Evolutionary conservation across 495 filamentous ascomycete species (phyloP).

Genomic region (Penicillium antarcticum): DNA sequence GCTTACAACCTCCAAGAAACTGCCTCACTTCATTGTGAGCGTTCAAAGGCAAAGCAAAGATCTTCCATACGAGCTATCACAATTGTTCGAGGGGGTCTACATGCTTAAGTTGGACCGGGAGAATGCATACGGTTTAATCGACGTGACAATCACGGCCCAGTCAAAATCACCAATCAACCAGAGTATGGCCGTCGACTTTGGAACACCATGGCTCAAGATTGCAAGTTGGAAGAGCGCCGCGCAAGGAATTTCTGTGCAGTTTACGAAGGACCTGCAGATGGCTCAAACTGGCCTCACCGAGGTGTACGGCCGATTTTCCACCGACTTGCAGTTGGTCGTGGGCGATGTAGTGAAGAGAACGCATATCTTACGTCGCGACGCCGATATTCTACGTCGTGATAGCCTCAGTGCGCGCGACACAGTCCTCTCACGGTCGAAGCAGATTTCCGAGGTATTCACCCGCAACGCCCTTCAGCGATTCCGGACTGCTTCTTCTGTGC

Average conservation of each 20-base stretch:
- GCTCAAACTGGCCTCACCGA: conserved; percentile 42
- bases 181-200: conserved; percentile 55
- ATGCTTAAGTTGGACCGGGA: conserved; percentile 53
- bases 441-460: conserved; percentile 33
- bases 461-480: conserved; percentile 36
- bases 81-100: conserved; percentile 57
- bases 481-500: conserved; percentile 25
- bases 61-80: conserved; percentile 49
- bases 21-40: conserved; percentile 48
- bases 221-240: conserved; percentile 54
- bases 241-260: conserved; percentile 35
- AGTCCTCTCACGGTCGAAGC: conserved; percentile 35
- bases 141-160: conserved; percentile 53
- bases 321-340: conserved; percentile 48
- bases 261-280: conserved; percentile 40
- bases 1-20: conserved; percentile 44
- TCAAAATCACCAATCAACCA: conserved; percentile 52
- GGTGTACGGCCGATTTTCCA: conserved; percentile 44
- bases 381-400: conserved; percentile 25
- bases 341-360: conserved; percentile 46
- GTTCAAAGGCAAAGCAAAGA: conserved; percentile 41
- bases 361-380: conserved; percentile 33
- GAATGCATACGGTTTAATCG: conserved; percentile 56
- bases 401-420: conserved; percentile 23
- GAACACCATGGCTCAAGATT: conserved; percentile 60